Evolutionary conservation across 225 moss, liverwort and hornwort species (phyloP).

Genomic region (Bryum argenteum): DNA sequence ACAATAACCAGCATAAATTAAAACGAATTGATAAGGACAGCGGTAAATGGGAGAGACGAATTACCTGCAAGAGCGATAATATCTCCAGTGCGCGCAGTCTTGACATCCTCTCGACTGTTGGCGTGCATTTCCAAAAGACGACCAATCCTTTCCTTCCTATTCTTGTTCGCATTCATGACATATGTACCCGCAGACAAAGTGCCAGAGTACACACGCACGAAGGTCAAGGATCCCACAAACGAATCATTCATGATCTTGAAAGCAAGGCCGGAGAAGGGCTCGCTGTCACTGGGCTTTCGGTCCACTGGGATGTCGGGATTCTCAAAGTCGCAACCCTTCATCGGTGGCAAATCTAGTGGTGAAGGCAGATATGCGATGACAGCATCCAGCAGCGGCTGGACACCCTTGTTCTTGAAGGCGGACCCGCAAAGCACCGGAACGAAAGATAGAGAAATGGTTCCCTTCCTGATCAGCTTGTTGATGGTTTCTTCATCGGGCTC

Average conservation of each 20-base stretch:
- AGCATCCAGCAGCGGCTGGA: slow-evolving; percentile 90
- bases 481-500: slow-evolving; percentile 81
- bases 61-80: slow-evolving; percentile 83
- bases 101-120: slow-evolving; percentile 94
- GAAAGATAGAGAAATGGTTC: slow-evolving; percentile 74
- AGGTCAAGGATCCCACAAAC: slow-evolving; percentile 94
- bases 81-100: slow-evolving; percentile 85
- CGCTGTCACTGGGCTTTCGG: slow-evolving; percentile 69
- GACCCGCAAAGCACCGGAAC: slow-evolving; percentile 95
- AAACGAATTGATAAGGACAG: no score
- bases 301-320: slow-evolving; percentile 68
- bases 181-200: slow-evolving; percentile 80
- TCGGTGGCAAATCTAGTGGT: slow-evolving; percentile 89
- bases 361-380: slow-evolving; percentile 90
- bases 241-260: slow-evolving; percentile 98
- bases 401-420: slow-evolving; percentile 98
- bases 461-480: slow-evolving; percentile 70
- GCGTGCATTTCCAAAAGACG: slow-evolving; percentile 98
- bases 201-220: slow-evolving; percentile 92
- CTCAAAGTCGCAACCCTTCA: slow-evolving; percentile 84
- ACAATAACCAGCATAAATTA: no score
- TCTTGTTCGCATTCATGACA: slow-evolving; percentile 86
- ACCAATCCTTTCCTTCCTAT: slow-evolving; percentile 89
- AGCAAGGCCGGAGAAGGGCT: slow-evolving; percentile 92
- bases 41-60: neutral